phyloP scores from a whole-genome alignment of 1,139 yeast genomes.

The Saccharomyces pastorianus region DNA sequence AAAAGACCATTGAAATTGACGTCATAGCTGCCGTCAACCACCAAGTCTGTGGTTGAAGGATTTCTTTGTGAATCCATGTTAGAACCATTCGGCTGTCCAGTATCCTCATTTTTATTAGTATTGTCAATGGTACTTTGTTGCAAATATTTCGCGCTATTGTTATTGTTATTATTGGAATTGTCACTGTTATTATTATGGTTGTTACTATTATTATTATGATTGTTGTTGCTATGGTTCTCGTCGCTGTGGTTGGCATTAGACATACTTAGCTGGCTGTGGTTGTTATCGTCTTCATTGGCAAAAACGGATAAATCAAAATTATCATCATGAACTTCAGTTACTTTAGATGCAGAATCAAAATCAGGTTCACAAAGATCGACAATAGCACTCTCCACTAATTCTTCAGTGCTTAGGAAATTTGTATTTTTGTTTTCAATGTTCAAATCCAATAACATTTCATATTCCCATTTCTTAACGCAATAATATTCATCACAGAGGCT shows the following conservation, averaged over 20 bases:
- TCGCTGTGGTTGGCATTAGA: background rate
- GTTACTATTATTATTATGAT: background rate
- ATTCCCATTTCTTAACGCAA: constrained; percentile 53
- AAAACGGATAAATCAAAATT: constrained; percentile 10
- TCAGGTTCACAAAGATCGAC: constrained; percentile 24
- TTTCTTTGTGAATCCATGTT: background rate
- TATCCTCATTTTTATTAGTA: background rate
- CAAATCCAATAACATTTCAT: constrained; percentile 47
- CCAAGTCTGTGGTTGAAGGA: background rate
- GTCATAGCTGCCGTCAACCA: background rate
- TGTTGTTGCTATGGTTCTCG: background rate
- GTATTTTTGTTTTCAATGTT: constrained; percentile 50
- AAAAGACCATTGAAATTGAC: constrained; percentile 1
- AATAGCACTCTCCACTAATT: constrained; percentile 54
- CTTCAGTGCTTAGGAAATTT: constrained; percentile 55
- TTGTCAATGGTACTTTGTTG: background rate
- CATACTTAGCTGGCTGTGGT: background rate
- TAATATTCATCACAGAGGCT: constrained; percentile 39
- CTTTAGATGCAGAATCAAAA: constrained; percentile 1
- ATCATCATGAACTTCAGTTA: constrained; percentile 2
- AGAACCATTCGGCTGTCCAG: background rate
- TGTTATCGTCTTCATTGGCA: constrained; percentile 3
- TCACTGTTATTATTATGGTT: background rate
- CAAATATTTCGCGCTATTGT: background rate
- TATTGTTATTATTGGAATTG: background rate